These are phyloP conservation scores for Saturnispora sekii DNA, from an alignment of 805 yeast genomes.

Conservation along the genomic window DNA sequence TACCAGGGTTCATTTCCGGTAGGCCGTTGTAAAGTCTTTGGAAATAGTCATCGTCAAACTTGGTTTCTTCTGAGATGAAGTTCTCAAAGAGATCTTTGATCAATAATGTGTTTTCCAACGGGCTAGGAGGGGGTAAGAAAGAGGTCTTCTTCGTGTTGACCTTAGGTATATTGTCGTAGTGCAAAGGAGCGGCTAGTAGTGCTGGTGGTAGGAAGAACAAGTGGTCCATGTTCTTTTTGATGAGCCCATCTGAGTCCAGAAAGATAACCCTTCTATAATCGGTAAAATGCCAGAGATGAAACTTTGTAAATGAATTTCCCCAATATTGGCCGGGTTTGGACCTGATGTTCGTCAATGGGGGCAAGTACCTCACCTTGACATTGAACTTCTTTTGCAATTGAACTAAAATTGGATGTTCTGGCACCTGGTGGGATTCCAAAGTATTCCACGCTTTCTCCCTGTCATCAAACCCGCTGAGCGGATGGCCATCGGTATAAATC, in stretches of 20 bases:
- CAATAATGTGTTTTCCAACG: constrained; percentile 15
- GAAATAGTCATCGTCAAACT: constrained; percentile 9
- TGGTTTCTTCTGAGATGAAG: constrained; percentile 10
- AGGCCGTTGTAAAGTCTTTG: constrained; percentile 28
- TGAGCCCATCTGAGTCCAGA: constrained; percentile 47
- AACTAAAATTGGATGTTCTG: neutral
- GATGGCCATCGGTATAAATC: constrained; percentile 24
- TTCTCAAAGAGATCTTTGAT: constrained; percentile 16
- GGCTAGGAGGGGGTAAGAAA: constrained; percentile 12
- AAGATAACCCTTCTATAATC: constrained; percentile 45
- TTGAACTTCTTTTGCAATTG: constrained; percentile 9
- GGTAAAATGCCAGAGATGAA: constrained; percentile 39
- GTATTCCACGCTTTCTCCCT: constrained; percentile 6
- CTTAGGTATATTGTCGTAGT: constrained; percentile 16
- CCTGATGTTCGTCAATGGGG: constrained; percentile 11
- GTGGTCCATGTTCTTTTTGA: constrained; percentile 37
- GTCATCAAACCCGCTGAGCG: constrained; percentile 4
- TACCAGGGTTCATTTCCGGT: constrained; percentile 24
- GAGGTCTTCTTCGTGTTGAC: neutral
- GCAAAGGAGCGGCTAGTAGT: constrained; percentile 36
- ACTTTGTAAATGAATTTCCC: constrained; percentile 46
- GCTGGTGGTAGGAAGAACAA: constrained; percentile 40
- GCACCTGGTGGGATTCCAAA: too few relatives aligned
- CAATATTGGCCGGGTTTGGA: constrained; percentile 26
- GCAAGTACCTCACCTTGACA: constrained; percentile 25